phyloP scores from a whole-genome alignment of 2,329 filamentous ascomycete species.

The Fusarium liriodendri region DNA sequence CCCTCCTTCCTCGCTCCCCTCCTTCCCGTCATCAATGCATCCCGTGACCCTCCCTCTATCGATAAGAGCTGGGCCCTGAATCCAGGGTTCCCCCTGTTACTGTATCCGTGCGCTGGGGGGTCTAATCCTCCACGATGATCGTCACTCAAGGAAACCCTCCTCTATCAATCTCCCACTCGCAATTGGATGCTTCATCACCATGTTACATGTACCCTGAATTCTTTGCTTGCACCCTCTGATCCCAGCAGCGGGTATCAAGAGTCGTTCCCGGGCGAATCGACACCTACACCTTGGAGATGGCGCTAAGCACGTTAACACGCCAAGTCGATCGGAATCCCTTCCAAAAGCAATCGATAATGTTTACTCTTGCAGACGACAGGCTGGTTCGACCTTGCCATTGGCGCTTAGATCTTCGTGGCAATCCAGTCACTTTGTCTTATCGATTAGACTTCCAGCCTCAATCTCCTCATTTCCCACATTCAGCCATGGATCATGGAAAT shows the following conservation, averaged over 20 bases:
- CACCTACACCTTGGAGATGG: background rate
- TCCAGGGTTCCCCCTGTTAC: slow-evolving; percentile 16
- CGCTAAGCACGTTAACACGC: slow-evolving; percentile 1
- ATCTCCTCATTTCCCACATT: slow-evolving; percentile 14
- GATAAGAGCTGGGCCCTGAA: slow-evolving; percentile 29
- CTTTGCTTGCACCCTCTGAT: background rate
- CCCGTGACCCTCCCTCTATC: slow-evolving; percentile 35
- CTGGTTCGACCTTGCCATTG: slow-evolving; percentile 14
- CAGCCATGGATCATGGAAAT: slow-evolving; percentile 2
- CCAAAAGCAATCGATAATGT: slow-evolving; percentile 11
- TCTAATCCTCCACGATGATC: slow-evolving; percentile 11
- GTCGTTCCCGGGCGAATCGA: slow-evolving; percentile 1
- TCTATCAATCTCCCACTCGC: background rate
- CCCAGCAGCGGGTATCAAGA: slow-evolving; percentile 5
- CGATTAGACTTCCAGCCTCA: slow-evolving; percentile 34
- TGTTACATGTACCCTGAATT: slow-evolving; percentile 3
- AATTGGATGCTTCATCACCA: slow-evolving; percentile 3
- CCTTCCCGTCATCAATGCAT: slow-evolving; percentile 33
- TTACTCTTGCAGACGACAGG: slow-evolving; percentile 8
- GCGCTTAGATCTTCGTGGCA: slow-evolving; percentile 14
- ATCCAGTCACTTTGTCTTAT: slow-evolving; percentile 18
- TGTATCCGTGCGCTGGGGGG: slow-evolving; percentile 4
- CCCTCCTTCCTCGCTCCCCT: slow-evolving; percentile 11
- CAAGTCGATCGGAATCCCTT: slow-evolving; percentile 7
- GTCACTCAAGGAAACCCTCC: slow-evolving; percentile 16